Evolutionary conservation across 345 rosid species (phyloP).

Genomic region (Murraya koenigii): DNA sequence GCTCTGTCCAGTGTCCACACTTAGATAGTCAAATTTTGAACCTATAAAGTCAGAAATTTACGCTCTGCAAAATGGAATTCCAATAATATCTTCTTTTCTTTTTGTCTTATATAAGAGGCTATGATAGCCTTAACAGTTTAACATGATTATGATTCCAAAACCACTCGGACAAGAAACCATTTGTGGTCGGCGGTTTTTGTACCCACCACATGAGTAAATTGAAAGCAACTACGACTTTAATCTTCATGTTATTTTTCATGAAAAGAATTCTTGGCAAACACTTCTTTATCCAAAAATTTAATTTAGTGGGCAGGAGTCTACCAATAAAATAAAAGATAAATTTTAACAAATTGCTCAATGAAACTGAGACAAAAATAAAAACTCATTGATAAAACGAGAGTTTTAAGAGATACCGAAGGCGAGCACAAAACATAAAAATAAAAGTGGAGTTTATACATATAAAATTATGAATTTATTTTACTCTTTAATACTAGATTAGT

Average conservation of each 20-base stretch:
- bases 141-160: neutral
- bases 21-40: neutral
- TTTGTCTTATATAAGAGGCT: neutral
- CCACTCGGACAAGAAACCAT: neutral
- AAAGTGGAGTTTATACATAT: too few relatives aligned
- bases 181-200: neutral
- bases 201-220: neutral
- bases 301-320: neutral
- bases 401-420: too few relatives aligned
- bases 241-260: neutral
- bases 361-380: too few relatives aligned
- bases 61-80: neutral
- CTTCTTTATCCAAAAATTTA: too few relatives aligned
- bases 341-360: too few relatives aligned
- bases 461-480: too few relatives aligned
- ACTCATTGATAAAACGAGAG: too few relatives aligned
- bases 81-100: neutral
- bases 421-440: too few relatives aligned
- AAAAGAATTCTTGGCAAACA: too few relatives aligned
- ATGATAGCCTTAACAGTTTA: neutral
- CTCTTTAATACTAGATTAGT: too few relatives aligned
- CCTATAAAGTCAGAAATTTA: neutral
- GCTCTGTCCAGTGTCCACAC: neutral
- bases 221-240: neutral
- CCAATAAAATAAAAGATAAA: too few relatives aligned